Evolutionary conservation across 129 eudicot genomes (phyloP).

Genomic region (Kitagawia praeruptora): DNA sequence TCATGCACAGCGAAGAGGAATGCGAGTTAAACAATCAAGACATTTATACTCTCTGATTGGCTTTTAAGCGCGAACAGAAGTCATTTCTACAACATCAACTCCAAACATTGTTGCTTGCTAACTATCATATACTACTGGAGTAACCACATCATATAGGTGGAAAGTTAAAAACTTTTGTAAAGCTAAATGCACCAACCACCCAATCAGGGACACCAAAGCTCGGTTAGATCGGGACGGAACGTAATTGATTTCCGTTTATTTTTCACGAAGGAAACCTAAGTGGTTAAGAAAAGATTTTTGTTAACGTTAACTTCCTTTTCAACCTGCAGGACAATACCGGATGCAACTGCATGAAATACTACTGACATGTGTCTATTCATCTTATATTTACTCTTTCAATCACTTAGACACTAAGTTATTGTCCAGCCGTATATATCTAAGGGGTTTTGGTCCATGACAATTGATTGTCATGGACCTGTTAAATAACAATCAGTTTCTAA

Average conservation of each 20-base stretch:
- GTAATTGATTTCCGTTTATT: neutral
- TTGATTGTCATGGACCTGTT: too few relatives aligned
- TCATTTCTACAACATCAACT: neutral
- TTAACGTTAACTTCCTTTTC: neutral
- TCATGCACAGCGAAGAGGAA: too few relatives aligned
- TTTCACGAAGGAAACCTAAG: neutral
- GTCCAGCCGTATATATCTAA: neutral
- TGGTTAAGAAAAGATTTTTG: slow-evolving; percentile 1
- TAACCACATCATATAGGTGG: neutral
- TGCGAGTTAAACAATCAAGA: too few relatives aligned
- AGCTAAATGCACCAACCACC: neutral
- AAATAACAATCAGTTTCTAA: too few relatives aligned
- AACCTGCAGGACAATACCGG: neutral
- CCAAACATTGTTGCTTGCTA: neutral
- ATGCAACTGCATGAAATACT: neutral
- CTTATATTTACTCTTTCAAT: neutral
- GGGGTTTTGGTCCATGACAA: too few relatives aligned
- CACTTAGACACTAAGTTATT: neutral
- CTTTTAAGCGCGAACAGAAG: neutral
- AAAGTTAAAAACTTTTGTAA: neutral
- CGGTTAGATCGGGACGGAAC: neutral
- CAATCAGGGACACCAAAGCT: neutral
- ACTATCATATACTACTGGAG: too few relatives aligned
- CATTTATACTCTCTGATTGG: too few relatives aligned
- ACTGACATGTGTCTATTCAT: neutral